phyloP scores from a whole-genome alignment of 2,329 filamentous ascomycete species.

The Teratosphaeria epicoccoides region DNA sequence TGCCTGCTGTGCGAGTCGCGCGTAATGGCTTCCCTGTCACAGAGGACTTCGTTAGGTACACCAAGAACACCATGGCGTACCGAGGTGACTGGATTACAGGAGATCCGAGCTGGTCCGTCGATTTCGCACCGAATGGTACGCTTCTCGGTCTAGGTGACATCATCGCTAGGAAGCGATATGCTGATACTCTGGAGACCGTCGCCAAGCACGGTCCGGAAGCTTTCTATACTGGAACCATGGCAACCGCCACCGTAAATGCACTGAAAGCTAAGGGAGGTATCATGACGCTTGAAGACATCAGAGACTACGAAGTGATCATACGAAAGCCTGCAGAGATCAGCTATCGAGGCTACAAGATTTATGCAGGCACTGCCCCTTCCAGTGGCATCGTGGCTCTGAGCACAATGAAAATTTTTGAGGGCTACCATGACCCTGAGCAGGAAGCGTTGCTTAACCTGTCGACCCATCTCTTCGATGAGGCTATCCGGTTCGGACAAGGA shows the following conservation, averaged over 20 bases:
- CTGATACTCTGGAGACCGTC: slow-evolving; percentile 66
- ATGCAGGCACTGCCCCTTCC: slow-evolving; percentile 60
- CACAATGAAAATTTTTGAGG: slow-evolving; percentile 72
- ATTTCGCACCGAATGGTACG: slow-evolving; percentile 77
- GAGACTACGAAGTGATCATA: slow-evolving; percentile 57
- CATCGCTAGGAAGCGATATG: slow-evolving; percentile 73
- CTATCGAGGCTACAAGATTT: slow-evolving; percentile 58
- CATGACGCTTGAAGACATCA: slow-evolving; percentile 71
- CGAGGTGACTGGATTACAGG: slow-evolving; percentile 25
- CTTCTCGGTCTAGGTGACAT: slow-evolving; percentile 61
- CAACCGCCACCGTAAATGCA: slow-evolving; percentile 59
- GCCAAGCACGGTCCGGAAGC: slow-evolving; percentile 60
- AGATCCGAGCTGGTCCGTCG: slow-evolving; percentile 70
- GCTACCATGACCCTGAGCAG: slow-evolving; percentile 55
- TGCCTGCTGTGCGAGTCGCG: slow-evolving; percentile 64
- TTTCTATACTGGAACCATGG: slow-evolving; percentile 33
- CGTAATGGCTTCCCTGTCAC: slow-evolving; percentile 63
- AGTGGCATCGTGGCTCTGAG: slow-evolving; percentile 66
- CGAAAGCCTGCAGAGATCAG: slow-evolving; percentile 47
- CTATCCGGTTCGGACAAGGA: slow-evolving; percentile 81
- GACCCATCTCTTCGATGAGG: slow-evolving; percentile 75
- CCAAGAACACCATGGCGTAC: neutral
- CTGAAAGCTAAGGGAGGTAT: slow-evolving; percentile 64
- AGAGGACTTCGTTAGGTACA: slow-evolving; percentile 60
- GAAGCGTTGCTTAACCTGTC: slow-evolving; percentile 52